Conservation (phyloP, 768 basidiomycete genomes). For the Russula dissimulans region DNA sequence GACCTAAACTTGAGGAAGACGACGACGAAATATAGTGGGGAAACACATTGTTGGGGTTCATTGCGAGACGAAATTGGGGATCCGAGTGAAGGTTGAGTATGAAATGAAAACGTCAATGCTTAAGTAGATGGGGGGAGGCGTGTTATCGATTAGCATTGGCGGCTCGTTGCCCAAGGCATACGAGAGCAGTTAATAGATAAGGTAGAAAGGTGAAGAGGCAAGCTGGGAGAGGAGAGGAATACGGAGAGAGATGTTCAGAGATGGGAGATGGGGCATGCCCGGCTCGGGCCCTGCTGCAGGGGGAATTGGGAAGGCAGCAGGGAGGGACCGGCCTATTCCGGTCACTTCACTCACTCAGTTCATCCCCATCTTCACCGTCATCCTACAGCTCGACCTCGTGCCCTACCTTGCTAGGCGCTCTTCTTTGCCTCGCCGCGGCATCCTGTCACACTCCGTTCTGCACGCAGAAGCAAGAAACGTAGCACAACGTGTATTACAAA, state of each 20-base stretch:
- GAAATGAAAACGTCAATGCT: constrained; percentile 19
- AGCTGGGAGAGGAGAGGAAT: constrained; percentile 3
- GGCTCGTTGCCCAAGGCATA: constrained; percentile 32
- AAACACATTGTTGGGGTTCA: constrained; percentile 2
- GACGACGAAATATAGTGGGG: neutral
- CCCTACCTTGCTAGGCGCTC: neutral
- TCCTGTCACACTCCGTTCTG: neutral
- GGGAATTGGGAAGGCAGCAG: too few relatives aligned
- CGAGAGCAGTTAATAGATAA: constrained; percentile 7
- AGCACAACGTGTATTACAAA: constrained; percentile 3
- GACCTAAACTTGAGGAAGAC: neutral
- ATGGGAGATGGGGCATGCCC: neutral
- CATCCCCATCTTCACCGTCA: too few relatives aligned
- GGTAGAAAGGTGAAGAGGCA: neutral
- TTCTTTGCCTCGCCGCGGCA: neutral
- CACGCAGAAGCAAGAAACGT: neutral
- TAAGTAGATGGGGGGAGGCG: constrained; percentile 39
- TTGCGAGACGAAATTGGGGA: constrained; percentile 2
- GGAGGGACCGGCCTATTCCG: neutral
- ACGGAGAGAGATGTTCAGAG: neutral
- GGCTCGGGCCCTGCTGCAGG: neutral
- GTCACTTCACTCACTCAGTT: neutral
- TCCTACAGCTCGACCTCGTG: neutral
- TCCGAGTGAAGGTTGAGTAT: neutral
- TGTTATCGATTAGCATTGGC: constrained; percentile 42